Base-by-base conservation (phyloP, 352 stramenopile species). In the Thraustochytrium sp. region DNA sequence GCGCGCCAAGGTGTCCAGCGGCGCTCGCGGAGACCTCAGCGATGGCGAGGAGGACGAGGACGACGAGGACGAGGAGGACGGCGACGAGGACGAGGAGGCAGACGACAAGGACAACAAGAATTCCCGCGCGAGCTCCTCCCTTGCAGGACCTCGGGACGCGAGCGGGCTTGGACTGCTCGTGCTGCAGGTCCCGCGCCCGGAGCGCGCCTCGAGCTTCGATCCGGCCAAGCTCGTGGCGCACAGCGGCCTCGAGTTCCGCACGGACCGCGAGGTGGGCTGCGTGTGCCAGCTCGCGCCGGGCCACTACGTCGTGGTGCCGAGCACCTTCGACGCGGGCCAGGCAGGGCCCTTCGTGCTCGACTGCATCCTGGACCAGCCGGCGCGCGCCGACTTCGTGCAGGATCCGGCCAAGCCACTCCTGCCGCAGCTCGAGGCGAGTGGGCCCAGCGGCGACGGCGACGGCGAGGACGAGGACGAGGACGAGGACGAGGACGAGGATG, bases 231-330 rank as follows among this genome's bases (percentile, higher is more conserved):
- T 80, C 3, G 44, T 75, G 42, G 51, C 5, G 3, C 2, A 61
- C 31, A 55, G 34, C 31, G 68, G 68, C 26, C 16, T 4, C 16
- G 5, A 46, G 37, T 80, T 75, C 31, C 46, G 31, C n/a, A 75
- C 31, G 3, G 31, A 61, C 13, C 53, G 48, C n/a, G 48, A 61
- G 31, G 68, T 80, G 23, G 48, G 8, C n/a, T 61, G 48, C 29
- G 8, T 80, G 13, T 48, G 37, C 37, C 13, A 72, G 37, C 51
- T 44, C 26, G 49, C 34, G 0, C 13, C 9, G 5, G 68, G 68
- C 5, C 26, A 80, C 46, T 80, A 80, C 42, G 68, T 64, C 5
- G 38, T 80, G 9, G 53, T 80, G 18, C 68, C 68, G 9, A 80
- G 68, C 38, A 80, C 68, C 18, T 80, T 80, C 26, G 68, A 23